Evolutionary conservation across 2,329 filamentous ascomycete species (phyloP).

Genomic region (Graphiopsis chlorocephala): DNA sequence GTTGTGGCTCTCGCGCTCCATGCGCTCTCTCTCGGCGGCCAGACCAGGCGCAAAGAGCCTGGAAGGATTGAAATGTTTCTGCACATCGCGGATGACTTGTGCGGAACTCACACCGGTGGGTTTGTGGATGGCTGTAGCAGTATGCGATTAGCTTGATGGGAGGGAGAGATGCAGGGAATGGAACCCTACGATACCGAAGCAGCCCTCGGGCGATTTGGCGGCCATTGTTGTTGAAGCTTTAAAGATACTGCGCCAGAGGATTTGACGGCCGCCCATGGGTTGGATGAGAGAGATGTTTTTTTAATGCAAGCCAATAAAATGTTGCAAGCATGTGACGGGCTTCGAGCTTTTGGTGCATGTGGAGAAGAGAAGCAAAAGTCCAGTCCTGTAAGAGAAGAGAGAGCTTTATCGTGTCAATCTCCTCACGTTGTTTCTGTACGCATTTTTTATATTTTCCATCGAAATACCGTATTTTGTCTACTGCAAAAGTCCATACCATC

Average conservation of each 20-base stretch:
- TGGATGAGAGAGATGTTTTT: background rate
- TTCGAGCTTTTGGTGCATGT: background rate
- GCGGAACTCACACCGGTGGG: conserved; percentile 83
- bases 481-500: too few species aligned
- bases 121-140: conserved; percentile 80
- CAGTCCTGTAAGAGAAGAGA: background rate
- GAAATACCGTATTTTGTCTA: too few species aligned
- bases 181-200: conserved; percentile 53
- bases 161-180: conserved; percentile 20
- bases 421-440: background rate
- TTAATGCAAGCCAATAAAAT: background rate
- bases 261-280: conserved; percentile 25
- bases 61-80: conserved; percentile 80
- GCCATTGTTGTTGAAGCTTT: conserved; percentile 13
- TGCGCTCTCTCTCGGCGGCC: conserved; percentile 57
- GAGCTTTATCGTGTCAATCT: background rate
- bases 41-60: conserved; percentile 75
- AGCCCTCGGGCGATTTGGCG: conserved; percentile 51
- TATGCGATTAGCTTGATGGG: conserved; percentile 14
- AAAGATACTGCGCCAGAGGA: conserved; percentile 25
- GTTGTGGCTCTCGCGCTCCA: conserved; percentile 55
- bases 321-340: conserved; percentile 1
- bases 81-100: conserved; percentile 84
- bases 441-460: too few species aligned
- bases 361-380: background rate